These are phyloP conservation scores for Fusarium phyllophilum DNA, from an alignment of 2,329 filamentous ascomycete species.

Conservation along the genomic window DNA sequence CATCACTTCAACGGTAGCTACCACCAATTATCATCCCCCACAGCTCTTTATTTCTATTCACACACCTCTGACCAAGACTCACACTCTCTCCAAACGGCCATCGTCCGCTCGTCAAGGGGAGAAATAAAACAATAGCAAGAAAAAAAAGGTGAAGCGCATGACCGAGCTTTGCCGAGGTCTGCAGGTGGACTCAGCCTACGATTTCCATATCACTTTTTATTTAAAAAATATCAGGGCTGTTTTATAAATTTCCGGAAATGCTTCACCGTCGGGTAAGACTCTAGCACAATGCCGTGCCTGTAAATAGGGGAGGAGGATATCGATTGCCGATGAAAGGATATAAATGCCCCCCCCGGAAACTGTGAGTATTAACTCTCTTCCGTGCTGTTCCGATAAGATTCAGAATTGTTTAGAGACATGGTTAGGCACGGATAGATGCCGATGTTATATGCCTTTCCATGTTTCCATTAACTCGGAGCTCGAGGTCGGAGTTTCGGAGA, in stretches of 20 bases:
- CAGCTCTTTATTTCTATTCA: background rate
- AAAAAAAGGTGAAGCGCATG: constrained; percentile 25
- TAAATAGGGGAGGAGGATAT: background rate
- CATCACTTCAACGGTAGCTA: background rate
- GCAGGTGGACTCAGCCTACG: background rate
- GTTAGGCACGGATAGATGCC: constrained; percentile 3
- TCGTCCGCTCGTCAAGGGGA: constrained; percentile 9
- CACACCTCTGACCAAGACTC: background rate
- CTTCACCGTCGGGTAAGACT: constrained; percentile 22
- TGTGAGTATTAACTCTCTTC: background rate
- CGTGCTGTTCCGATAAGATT: constrained; percentile 17
- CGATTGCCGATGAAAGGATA: background rate
- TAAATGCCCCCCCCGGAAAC: constrained; percentile 3
- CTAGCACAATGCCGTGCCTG: background rate
- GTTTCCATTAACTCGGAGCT: constrained; percentile 29
- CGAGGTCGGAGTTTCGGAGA: constrained; percentile 41
- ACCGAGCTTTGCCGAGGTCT: constrained; percentile 38
- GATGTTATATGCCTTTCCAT: constrained; percentile 27
- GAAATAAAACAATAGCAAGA: background rate
- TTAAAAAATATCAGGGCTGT: background rate
- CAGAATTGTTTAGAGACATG: background rate
- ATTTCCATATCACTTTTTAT: background rate
- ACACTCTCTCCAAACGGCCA: constrained; percentile 29
- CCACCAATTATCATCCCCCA: constrained; percentile 25
- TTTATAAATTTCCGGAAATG: constrained; percentile 17